Conservation (phyloP, 805 yeast species). For the Kodamaea fukazawae region DNA sequence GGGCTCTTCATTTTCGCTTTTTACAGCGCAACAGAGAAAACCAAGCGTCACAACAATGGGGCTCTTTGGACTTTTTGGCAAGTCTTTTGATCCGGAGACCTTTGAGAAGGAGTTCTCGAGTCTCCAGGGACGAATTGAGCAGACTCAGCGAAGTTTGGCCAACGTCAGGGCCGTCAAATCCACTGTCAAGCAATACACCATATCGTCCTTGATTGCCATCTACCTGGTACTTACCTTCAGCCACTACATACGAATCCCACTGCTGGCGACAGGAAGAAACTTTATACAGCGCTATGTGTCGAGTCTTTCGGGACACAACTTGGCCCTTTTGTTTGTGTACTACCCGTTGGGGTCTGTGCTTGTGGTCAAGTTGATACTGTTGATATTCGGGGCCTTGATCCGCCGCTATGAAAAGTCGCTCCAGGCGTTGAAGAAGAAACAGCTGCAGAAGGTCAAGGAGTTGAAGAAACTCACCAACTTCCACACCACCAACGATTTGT, state of each 20-base stretch:
- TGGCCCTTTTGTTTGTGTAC: conserved; percentile 16
- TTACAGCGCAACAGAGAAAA: background rate
- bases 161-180: conserved; percentile 15
- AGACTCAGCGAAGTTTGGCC: conserved; percentile 21
- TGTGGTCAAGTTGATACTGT: conserved; percentile 17
- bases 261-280: conserved; percentile 15
- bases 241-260: conserved; percentile 20
- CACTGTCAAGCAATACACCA: conserved; percentile 16
- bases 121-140: conserved; percentile 34
- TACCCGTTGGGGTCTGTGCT: conserved; percentile 24
- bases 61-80: conserved; percentile 26
- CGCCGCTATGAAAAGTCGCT: conserved; percentile 21
- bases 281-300: conserved; percentile 22
- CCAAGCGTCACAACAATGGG: conserved; percentile 18
- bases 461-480: conserved; percentile 72
- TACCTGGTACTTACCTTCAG: conserved; percentile 25
- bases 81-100: conserved; percentile 36
- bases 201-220: conserved; percentile 16
- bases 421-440: conserved; percentile 37
- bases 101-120: conserved; percentile 44
- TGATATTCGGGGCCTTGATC: conserved; percentile 19
- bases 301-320: conserved; percentile 21
- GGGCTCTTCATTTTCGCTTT: no score
- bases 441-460: conserved; percentile 57
- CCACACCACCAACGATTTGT: conserved; percentile 68